A percentile compares a stretch with the other conserved stretches of the same genome.
phyloP scores from a whole-genome alignment of 2,329 filamentous ascomycete genomes.

The Lasiodiplodia theobromae region DNA sequence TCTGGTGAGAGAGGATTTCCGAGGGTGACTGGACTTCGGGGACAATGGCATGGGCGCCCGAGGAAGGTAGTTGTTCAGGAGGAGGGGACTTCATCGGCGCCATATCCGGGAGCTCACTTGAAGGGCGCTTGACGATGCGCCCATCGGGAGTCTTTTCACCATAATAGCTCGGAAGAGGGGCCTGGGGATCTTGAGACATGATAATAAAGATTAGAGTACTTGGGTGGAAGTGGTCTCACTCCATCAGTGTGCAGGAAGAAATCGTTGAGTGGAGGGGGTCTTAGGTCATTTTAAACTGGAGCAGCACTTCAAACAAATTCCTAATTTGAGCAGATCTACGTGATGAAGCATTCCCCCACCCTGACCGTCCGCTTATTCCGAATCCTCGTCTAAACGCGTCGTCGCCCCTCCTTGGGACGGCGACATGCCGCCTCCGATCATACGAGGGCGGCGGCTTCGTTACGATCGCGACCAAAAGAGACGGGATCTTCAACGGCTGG shows the following conservation, averaged over 20 bases:
- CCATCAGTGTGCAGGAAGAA: constrained; percentile 1
- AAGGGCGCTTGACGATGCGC: constrained; percentile 30
- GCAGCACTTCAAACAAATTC: constrained; percentile 10
- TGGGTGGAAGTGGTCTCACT: constrained; percentile 4
- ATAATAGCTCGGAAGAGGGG: constrained; percentile 28
- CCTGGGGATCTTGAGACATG: constrained; percentile 24
- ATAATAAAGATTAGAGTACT: neutral
- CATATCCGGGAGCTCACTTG: constrained; percentile 24
- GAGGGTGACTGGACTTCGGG: constrained; percentile 26
- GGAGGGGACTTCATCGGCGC: constrained; percentile 18
- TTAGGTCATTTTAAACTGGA: neutral
- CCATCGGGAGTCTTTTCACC: constrained; percentile 30
- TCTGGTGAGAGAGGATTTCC: constrained; percentile 24
- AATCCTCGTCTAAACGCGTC: neutral
- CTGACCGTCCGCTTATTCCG: constrained; percentile 16
- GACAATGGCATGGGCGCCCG: neutral
- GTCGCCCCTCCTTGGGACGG: constrained; percentile 2
- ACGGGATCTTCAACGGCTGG: constrained; percentile 4
- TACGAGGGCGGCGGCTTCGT: constrained; percentile 19
- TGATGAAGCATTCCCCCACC: constrained; percentile 8
- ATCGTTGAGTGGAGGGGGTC: neutral
- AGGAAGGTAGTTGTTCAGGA: constrained; percentile 11
- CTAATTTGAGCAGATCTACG: constrained; percentile 4
- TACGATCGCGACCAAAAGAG: constrained; percentile 28
- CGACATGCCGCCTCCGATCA: constrained; percentile 24